Evolutionary conservation across 441 rosid genomes (phyloP).

Genomic region (Gossypium laxum): DNA sequence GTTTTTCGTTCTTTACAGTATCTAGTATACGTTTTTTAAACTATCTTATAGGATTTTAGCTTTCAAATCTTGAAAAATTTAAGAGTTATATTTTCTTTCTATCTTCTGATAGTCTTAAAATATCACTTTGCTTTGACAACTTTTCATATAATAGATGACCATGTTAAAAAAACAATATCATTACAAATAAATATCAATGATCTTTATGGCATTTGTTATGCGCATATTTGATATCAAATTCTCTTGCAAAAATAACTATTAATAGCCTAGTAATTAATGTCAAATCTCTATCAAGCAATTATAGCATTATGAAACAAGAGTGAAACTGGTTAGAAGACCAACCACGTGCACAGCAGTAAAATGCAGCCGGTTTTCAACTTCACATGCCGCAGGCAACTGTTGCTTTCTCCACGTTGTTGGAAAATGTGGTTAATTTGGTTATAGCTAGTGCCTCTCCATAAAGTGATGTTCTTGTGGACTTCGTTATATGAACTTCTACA

Average conservation of each 20-base stretch:
- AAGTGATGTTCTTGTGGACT: constrained; percentile 61
- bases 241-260: neutral
- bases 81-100: too few species aligned
- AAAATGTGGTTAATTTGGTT: constrained; percentile 56
- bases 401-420: constrained; percentile 27
- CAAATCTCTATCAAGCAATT: neutral
- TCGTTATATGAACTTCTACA: constrained; percentile 57
- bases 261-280: neutral
- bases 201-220: neutral
- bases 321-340: neutral
- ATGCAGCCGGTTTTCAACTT: constrained; percentile 15
- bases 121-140: too few species aligned
- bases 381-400: constrained; percentile 34
- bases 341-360: neutral
- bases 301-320: neutral
- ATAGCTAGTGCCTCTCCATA: constrained; percentile 66
- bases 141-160: too few species aligned
- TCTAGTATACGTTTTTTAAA: too few species aligned
- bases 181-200: neutral
- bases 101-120: too few species aligned
- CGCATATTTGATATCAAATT: neutral
- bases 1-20: neutral
- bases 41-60: too few species aligned
- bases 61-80: too few species aligned
- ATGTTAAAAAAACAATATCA: neutral